phyloP scores from a whole-genome alignment of 176 grass and related monocot genomes.

The Triticum dicoccoides region DNA sequence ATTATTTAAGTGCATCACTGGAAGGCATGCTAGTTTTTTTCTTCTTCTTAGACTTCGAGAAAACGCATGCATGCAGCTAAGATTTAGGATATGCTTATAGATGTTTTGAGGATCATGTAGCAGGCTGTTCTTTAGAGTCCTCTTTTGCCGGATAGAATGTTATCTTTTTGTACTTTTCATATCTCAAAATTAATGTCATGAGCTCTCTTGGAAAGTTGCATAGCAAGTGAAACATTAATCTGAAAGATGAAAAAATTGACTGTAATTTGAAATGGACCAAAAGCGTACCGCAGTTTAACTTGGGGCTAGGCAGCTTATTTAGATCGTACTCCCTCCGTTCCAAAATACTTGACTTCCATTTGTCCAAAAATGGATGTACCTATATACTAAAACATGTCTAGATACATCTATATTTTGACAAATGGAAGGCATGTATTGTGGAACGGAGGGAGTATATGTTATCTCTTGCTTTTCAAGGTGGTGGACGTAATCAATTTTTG shows the following conservation, averaged over 20 bases:
- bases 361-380: too few species aligned
- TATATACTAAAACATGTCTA: too few species aligned
- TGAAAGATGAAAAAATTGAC: not conserved
- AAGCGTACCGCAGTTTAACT: not conserved
- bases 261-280: not conserved
- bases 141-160: not conserved
- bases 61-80: constrained; percentile 6
- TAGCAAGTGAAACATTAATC: not conserved
- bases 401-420: too few species aligned
- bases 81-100: not conserved
- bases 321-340: not conserved
- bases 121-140: not conserved
- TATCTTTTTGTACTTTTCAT: not conserved
- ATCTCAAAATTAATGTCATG: not conserved
- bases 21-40: not conserved
- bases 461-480: not conserved
- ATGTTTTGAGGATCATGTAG: not conserved
- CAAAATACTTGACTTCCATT: too few species aligned
- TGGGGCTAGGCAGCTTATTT: not conserved
- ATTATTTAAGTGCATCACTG: not conserved
- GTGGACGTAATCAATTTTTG: not conserved
- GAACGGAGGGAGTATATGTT: not conserved
- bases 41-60: not conserved
- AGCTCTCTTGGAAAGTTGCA: constrained; percentile 6
- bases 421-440: too few species aligned